phyloP scores from a whole-genome alignment of 768 basidiomycete genomes.

The Rickenella mellea region DNA sequence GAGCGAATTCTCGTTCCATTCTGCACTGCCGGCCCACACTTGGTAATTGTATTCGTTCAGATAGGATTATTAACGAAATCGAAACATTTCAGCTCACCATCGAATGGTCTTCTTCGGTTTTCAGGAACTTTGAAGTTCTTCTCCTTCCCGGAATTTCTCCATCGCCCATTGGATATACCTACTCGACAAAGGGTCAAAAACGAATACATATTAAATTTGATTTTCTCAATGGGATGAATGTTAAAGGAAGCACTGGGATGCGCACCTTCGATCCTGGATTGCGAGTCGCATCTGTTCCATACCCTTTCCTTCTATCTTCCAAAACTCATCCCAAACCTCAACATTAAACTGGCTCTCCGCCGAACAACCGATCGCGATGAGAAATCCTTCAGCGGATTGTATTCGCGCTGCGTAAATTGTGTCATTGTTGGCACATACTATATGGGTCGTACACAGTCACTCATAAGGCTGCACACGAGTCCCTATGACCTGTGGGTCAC shows the following conservation, averaged over 20 bases:
- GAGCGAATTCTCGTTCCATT: conserved; percentile 69
- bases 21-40: conserved; percentile 71
- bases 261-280: conserved; percentile 64
- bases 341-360: conserved; percentile 53
- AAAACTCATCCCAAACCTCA: conserved; percentile 67
- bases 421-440: no score
- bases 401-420: neutral
- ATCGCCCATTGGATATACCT: conserved; percentile 84
- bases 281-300: conserved; percentile 58
- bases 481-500: no score
- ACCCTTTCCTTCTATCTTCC: conserved; percentile 46
- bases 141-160: conserved; percentile 63
- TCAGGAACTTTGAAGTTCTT: conserved; percentile 48
- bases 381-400: conserved; percentile 45
- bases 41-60: no score
- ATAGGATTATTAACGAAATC: neutral
- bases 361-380: conserved; percentile 65
- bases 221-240: neutral
- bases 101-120: conserved; percentile 69
- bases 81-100: conserved; percentile 37
- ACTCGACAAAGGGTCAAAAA: neutral
- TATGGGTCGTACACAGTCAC: no score
- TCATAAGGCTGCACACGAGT: no score
- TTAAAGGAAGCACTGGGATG: conserved; percentile 2
- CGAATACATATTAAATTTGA: neutral